A percentile compares a stretch with the other conserved stretches of the same genome.
These are phyloP conservation scores for Hymenoscyphus occultus DNA, from an alignment of 2,329 filamentous ascomycete species.

Conservation along the genomic window DNA sequence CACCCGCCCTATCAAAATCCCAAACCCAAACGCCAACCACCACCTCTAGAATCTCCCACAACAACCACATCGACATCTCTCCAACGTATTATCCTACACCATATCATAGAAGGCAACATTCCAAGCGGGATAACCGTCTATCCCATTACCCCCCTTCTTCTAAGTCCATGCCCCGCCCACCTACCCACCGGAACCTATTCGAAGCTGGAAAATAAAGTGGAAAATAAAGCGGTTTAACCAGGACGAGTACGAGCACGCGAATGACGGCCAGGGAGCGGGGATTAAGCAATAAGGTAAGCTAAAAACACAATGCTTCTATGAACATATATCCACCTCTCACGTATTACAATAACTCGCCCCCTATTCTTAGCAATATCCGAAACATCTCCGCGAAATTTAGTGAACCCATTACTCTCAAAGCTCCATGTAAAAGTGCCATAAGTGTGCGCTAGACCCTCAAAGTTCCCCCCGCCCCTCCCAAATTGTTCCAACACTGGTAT, in stretches of 20 bases:
- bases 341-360: too few species aligned
- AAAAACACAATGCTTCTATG: too few species aligned
- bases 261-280: not conserved
- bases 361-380: too few species aligned
- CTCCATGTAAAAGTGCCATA: too few species aligned
- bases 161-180: not conserved
- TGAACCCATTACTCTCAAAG: too few species aligned
- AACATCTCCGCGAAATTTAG: too few species aligned
- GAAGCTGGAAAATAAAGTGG: not conserved
- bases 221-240: not conserved
- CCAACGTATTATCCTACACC: not conserved
- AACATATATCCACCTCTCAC: too few species aligned
- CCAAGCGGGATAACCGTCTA: not conserved
- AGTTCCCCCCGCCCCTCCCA: too few species aligned
- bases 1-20: not conserved
- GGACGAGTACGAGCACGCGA: not conserved
- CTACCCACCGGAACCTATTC: not conserved
- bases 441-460: too few species aligned
- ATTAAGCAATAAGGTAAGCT: not conserved
- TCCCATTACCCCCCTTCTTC: not conserved
- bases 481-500: too few species aligned
- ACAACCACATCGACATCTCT: not conserved
- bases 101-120: not conserved
- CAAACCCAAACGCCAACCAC: not conserved
- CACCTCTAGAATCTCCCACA: not conserved